Percentiles rank a stretch among this genome's conserved stretches.
phyloP scores from a whole-genome alignment of 169 alveolate genomes.

The Babesia bigemina region DNA sequence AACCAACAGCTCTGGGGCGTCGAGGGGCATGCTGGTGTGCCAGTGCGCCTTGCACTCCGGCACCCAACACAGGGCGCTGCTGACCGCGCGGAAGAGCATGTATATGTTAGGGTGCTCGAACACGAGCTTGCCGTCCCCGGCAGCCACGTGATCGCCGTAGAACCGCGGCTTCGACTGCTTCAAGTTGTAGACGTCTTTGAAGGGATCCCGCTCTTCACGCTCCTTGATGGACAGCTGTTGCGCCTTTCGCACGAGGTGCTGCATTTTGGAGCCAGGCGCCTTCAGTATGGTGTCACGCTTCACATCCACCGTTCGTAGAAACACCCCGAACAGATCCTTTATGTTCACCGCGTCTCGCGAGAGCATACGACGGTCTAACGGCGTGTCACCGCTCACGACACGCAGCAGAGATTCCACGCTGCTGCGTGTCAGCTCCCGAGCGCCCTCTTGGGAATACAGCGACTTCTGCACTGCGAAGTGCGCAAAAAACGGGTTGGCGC shows the following conservation, averaged over 20 bases:
- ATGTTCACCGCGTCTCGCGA: slow-evolving; percentile 38
- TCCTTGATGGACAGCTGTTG: slow-evolving; percentile 25
- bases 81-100: slow-evolving; percentile 35
- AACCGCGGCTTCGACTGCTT: slow-evolving; percentile 12
- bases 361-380: slow-evolving; percentile 1
- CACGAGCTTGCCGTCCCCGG: slow-evolving; percentile 29
- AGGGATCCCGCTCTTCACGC: slow-evolving; percentile 15
- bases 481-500: slow-evolving; percentile 62
- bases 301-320: slow-evolving; percentile 9
- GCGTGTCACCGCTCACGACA: slow-evolving; percentile 23
- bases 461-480: slow-evolving; percentile 17
- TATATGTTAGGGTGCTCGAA: slow-evolving; percentile 54
- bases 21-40: slow-evolving; percentile 6
- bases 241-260: slow-evolving; percentile 10
- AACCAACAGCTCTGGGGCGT: neutral
- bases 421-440: slow-evolving; percentile 25
- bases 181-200: slow-evolving; percentile 20
- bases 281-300: neutral
- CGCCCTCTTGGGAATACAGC: slow-evolving; percentile 32
- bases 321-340: slow-evolving; percentile 35
- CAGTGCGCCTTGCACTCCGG: slow-evolving; percentile 56
- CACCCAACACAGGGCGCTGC: slow-evolving; percentile 64
- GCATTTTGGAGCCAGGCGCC: slow-evolving; percentile 9
- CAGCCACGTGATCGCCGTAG: slow-evolving; percentile 29
- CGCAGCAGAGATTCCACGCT: slow-evolving; percentile 26